phyloP scores from a whole-genome alignment of 2,329 filamentous ascomycete species.

The Hortaea werneckii region DNA sequence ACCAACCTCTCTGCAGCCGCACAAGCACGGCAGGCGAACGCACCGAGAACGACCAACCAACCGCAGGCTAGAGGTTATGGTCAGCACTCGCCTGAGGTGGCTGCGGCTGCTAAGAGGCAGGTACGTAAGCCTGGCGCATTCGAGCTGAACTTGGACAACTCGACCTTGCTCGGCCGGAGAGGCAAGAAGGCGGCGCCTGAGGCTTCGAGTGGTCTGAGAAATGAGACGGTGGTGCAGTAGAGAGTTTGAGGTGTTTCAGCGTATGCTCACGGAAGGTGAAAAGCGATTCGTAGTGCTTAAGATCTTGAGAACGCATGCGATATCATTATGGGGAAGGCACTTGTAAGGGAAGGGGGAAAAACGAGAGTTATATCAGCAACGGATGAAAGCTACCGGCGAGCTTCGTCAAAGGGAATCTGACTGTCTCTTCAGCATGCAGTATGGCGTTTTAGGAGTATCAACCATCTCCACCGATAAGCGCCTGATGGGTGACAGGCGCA shows the following conservation, averaged over 20 bases:
- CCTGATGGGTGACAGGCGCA: too few species aligned
- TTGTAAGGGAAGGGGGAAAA: background rate
- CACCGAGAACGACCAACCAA: slow-evolving; percentile 42
- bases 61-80: slow-evolving; percentile 61
- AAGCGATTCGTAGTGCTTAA: background rate
- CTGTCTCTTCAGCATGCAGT: background rate
- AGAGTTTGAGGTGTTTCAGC: background rate
- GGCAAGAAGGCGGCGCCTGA: slow-evolving; percentile 35
- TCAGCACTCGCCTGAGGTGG: slow-evolving; percentile 75
- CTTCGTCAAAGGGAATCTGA: background rate
- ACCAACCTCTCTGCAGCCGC: slow-evolving; percentile 63
- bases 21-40: slow-evolving; percentile 46
- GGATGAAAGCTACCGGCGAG: background rate
- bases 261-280: background rate
- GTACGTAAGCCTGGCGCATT: slow-evolving; percentile 72
- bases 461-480: too few species aligned
- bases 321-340: background rate
- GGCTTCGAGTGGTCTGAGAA: slow-evolving; percentile 34
- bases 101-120: slow-evolving; percentile 72
- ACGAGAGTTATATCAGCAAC: too few species aligned
- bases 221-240: slow-evolving; percentile 23
- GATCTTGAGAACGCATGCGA: background rate
- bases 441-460: background rate
- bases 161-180: slow-evolving; percentile 72
- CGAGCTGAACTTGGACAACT: slow-evolving; percentile 83